A percentile compares a stretch with the other conserved stretches of the same genome.
phyloP scores from a whole-genome alignment of 306 rosid species.

The Ormosia semicastrata region DNA sequence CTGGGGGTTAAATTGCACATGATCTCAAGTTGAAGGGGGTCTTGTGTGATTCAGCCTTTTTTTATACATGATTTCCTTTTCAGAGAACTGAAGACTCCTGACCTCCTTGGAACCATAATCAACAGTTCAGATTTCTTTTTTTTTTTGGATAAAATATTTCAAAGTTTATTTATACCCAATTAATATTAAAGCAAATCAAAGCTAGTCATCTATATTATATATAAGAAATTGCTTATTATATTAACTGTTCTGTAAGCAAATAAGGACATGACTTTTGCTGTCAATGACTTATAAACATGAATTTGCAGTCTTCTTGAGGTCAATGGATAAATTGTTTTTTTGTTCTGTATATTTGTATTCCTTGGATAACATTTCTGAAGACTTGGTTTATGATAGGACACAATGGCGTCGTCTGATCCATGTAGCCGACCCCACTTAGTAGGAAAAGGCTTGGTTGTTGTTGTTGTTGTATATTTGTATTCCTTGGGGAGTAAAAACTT shows the following conservation, averaged over 20 bases:
- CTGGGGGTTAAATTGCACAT: neutral
- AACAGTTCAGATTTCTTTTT: neutral
- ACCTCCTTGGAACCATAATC: neutral
- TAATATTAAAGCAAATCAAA: neutral
- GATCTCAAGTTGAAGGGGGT: neutral
- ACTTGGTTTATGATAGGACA: no score
- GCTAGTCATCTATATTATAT: neutral
- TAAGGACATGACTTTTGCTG: slow-evolving; percentile 6
- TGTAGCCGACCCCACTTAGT: no score
- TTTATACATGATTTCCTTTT: neutral
- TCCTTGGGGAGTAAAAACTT: neutral
- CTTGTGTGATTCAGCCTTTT: neutral
- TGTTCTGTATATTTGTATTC: neutral
- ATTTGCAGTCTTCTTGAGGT: neutral
- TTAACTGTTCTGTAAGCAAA: slow-evolving; percentile 7
- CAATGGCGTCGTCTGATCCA: no score
- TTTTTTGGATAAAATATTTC: neutral
- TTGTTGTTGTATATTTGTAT: slow-evolving; percentile 3
- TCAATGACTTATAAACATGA: slow-evolving; percentile 7
- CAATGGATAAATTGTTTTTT: neutral
- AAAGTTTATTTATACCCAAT: neutral
- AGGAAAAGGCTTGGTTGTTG: no score
- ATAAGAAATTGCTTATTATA: neutral
- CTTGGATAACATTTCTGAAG: no score
- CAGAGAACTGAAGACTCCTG: slow-evolving; percentile 1